Percentiles rank a stretch among this genome's conserved stretches.
Conservation (phyloP, 345 rosid genomes). For the Clarkia xantiana region DNA sequence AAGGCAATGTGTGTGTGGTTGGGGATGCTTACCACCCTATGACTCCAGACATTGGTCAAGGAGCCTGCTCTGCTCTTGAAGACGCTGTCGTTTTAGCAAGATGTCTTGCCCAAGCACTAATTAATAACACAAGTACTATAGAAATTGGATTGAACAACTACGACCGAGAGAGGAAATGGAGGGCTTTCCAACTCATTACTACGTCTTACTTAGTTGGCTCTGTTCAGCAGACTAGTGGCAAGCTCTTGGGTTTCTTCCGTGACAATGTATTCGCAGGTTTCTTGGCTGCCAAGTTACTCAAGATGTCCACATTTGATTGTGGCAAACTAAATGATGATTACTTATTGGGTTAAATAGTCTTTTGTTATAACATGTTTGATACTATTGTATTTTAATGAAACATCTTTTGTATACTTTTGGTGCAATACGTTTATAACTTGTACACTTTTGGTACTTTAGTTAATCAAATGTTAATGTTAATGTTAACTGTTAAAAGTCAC, state of each 20-base stretch:
- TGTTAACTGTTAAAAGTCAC: no score
- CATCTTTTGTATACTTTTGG: no score
- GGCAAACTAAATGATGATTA: no score
- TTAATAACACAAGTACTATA: conserved; percentile 15
- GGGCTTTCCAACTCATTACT: conserved; percentile 20
- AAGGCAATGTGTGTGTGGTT: conserved; percentile 44
- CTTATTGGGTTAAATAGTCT: no score
- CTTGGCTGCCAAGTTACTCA: conserved; percentile 5
- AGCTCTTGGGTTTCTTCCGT: conserved; percentile 12
- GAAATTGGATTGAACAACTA: conserved; percentile 17
- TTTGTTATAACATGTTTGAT: no score
- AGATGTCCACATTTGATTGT: conserved; percentile 17
- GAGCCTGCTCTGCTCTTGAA: conserved; percentile 57
- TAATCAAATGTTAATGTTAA: no score
- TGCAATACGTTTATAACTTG: no score
- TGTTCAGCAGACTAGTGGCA: conserved; percentile 15
- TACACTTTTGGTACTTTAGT: no score
- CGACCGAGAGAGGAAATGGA: conserved; percentile 29
- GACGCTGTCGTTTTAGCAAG: conserved; percentile 54
- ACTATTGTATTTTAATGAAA: no score
- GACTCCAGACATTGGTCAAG: conserved; percentile 65
- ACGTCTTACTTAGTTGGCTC: conserved; percentile 20
- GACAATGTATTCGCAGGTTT: conserved; percentile 7
- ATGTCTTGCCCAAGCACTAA: conserved; percentile 21
- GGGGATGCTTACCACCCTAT: conserved; percentile 71